Evolutionary conservation across 139 green algal genomes (phyloP), one percentile per base, ranked within the genome.

Genomic region (Marvania coccoides): DNA sequence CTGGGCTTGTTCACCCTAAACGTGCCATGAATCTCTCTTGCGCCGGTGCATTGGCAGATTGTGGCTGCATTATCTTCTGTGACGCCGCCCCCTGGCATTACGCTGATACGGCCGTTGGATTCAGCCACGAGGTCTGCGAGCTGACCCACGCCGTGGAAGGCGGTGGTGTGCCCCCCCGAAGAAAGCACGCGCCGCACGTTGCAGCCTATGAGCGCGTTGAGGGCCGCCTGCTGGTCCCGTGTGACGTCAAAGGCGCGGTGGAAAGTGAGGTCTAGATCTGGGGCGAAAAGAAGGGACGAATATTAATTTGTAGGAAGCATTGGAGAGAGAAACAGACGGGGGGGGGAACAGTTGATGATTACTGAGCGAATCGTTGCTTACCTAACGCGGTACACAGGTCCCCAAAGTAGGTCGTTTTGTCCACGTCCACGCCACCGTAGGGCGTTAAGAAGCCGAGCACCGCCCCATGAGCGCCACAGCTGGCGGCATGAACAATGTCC

Each of bases 211-310:
- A 77, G 39, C 30, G 58, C 61, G 2, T 77, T 34, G n/a, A 73
- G 45, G 29, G 42, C 63, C 1, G 33, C 36, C 2, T n/a, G 26
- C 45, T 68, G 63, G 63, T 77, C 56, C 19, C 38, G 26, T 4
- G 68, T 55, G 6, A 65, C 4, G 31, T 77, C 71, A 64, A 77
- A 77, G 6, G 71, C 71, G 3, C 71, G 57, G 45, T 77, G 71
- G 46, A 69, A 77, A 3, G 71, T 77, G 26, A 77, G 57, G n/a
- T 73, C 71, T 28, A 77, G 38, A 6, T 45, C 71, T 74, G 45
- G 34, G n/a, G 4, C 0, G 48, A 4, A 62, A 51, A 51, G 12
- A 42, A 29, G n/a, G 57, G 29, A 24, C 13, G n/a, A n/a, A n/a
- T n/a, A n/a, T n/a, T n/a, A n/a, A n/a, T n/a, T n/a, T n/a, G n/a